phyloP scores from a whole-genome alignment of 495 filamentous ascomycete species.

The Podospora didyma region DNA sequence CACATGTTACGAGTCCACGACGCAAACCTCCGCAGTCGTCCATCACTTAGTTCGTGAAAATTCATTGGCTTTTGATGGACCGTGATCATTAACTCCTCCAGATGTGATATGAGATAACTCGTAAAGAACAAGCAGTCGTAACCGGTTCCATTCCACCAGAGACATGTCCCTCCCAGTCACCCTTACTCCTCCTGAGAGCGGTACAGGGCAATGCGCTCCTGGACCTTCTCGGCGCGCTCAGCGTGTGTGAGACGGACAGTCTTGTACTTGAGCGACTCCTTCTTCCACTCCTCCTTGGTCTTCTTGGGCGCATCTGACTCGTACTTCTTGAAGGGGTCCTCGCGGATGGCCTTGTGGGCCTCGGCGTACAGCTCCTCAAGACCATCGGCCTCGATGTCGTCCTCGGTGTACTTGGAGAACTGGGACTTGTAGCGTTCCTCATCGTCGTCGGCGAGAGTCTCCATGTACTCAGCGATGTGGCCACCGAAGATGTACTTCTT shows the following conservation, averaged over 20 bases:
- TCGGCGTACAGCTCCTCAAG: conserved; percentile 95
- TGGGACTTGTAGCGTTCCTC: conserved; percentile 99
- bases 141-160: conserved; percentile 16
- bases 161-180: conserved; percentile 21
- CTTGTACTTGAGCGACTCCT: conserved; percentile 86
- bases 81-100: conserved; percentile 24
- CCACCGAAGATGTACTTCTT: conserved; percentile 99
- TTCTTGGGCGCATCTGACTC: conserved; percentile 77
- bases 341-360: conserved; percentile 95
- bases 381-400: conserved; percentile 92
- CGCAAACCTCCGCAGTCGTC: not conserved
- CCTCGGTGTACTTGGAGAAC: conserved; percentile 95
- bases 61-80: conserved; percentile 32
- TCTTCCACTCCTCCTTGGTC: conserved; percentile 96
- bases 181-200: conserved; percentile 39
- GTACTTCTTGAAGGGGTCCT: conserved; percentile 94
- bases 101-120: conserved; percentile 19
- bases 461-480: conserved; percentile 99
- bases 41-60: conserved; percentile 5
- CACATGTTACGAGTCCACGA: conserved; percentile 7
- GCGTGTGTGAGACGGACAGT: conserved; percentile 70
- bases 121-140: conserved; percentile 29
- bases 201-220: conserved; percentile 82
- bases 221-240: conserved; percentile 72
- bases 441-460: conserved; percentile 98